These are phyloP conservation scores for Colletotrichum cereale DNA, from an alignment of 2,329 filamentous ascomycete genomes.

Conservation along the genomic window DNA sequence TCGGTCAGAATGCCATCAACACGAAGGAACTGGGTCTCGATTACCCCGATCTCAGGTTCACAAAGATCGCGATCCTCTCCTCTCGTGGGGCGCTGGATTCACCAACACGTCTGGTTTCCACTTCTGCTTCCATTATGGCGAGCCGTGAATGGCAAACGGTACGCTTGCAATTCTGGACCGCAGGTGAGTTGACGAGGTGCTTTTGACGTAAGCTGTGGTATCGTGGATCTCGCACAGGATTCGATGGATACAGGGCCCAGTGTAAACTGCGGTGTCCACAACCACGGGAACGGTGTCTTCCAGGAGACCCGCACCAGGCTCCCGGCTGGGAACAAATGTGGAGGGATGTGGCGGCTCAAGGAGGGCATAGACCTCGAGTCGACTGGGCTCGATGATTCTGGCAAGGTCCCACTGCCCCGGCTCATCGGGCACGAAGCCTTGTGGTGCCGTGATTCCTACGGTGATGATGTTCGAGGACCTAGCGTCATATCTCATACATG, in stretches of 20 bases:
- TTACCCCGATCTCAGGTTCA: conserved; percentile 8
- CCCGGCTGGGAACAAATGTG: not conserved
- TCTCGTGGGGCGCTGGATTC: conserved; percentile 9
- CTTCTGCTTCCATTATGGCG: conserved; percentile 15
- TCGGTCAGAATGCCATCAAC: conserved; percentile 1
- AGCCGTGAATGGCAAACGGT: not conserved
- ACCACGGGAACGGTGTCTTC: conserved; percentile 3
- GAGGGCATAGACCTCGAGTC: conserved; percentile 1
- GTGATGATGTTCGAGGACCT: not conserved
- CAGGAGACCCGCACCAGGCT: conserved; percentile 1
- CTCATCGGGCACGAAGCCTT: not conserved
- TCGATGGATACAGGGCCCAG: not conserved
- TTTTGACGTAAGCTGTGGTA: not conserved
- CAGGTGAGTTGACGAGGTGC: not conserved
- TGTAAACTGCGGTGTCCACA: conserved; percentile 2
- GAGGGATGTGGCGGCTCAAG: not conserved
- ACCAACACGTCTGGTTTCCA: conserved; percentile 21
- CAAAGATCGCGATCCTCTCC: conserved; percentile 13
- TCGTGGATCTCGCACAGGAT: not conserved
- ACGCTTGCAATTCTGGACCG: not conserved
- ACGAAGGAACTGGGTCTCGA: not conserved
- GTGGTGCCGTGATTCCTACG: not conserved
- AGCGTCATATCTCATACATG: not conserved
- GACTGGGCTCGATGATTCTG: not conserved
- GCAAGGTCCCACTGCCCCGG: not conserved